Evolutionary conservation across 345 rosid genomes (phyloP).

Genomic region (Salix exigua): DNA sequence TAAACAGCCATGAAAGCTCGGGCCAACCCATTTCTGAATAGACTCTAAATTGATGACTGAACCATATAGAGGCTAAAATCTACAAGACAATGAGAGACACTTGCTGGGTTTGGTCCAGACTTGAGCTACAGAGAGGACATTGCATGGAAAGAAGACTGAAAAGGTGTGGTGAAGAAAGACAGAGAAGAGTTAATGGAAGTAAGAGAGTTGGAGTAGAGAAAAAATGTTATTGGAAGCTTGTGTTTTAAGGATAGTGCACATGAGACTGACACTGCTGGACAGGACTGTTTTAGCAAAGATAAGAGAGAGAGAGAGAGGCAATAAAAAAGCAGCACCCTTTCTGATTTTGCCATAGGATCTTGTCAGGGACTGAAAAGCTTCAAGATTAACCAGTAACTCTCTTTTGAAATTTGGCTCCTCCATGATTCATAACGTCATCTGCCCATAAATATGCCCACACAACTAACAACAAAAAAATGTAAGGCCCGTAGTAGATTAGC

Average conservation of each 20-base stretch:
- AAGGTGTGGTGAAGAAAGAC: slow-evolving; percentile 8
- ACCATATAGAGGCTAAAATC: slow-evolving; percentile 11
- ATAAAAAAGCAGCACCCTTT: neutral
- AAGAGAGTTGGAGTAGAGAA: slow-evolving; percentile 12
- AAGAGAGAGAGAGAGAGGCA: slow-evolving; percentile 16
- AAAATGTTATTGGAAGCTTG: slow-evolving; percentile 21
- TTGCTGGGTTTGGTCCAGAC: slow-evolving; percentile 5
- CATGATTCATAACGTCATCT: too few relatives aligned
- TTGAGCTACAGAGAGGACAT: neutral
- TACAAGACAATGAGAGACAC: slow-evolving; percentile 12
- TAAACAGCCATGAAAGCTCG: slow-evolving; percentile 33
- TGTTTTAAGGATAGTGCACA: slow-evolving; percentile 32
- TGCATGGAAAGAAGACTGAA: slow-evolving; percentile 12
- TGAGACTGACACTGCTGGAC: slow-evolving; percentile 36
- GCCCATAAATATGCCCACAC: neutral
- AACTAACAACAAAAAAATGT: neutral
- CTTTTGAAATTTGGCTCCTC: neutral
- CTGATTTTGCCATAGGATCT: slow-evolving; percentile 12
- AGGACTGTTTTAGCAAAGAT: slow-evolving; percentile 17
- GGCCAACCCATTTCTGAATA: slow-evolving; percentile 39
- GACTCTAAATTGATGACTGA: slow-evolving; percentile 4
- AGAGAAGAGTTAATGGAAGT: slow-evolving; percentile 7
- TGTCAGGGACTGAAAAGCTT: slow-evolving; percentile 7
- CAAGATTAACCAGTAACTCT: neutral
- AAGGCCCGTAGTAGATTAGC: neutral